Evolutionary conservation across 768 basidiomycete genomes (phyloP).

Genomic region (Grammothele lineata): DNA sequence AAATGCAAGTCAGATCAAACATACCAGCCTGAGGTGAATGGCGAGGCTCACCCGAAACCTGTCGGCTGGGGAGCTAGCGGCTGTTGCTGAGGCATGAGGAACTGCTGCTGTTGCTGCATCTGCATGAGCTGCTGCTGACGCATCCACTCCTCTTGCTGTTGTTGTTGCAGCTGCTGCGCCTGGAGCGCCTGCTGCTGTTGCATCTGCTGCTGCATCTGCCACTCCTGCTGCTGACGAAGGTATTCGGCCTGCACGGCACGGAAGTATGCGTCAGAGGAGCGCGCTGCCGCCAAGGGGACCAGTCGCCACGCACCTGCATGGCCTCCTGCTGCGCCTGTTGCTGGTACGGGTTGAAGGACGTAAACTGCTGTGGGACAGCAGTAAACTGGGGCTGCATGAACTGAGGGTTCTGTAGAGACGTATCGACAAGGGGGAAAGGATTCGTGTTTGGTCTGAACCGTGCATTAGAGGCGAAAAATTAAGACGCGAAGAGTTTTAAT

Average conservation of each 20-base stretch:
- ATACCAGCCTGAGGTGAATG: background rate
- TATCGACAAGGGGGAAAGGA: conserved; percentile 59
- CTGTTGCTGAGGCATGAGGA: conserved; percentile 43
- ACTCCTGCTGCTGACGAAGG: conserved; percentile 58
- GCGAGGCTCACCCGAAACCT: conserved; percentile 59
- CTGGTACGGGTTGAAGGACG: conserved; percentile 91
- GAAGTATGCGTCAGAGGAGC: background rate
- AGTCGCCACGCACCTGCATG: conserved; percentile 44
- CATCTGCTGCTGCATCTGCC: conserved; percentile 59
- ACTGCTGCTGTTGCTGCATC: conserved; percentile 41
- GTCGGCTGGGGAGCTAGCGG: conserved; percentile 58
- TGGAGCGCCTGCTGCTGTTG: conserved; percentile 41
- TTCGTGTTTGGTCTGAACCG: conserved; percentile 37
- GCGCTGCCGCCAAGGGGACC: no score
- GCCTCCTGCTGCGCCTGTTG: conserved; percentile 92
- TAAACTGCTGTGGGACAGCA: conserved; percentile 77
- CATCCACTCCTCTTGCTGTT: conserved; percentile 51
- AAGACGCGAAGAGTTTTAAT: background rate
- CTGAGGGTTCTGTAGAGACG: conserved; percentile 40
- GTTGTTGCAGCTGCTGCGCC: conserved; percentile 42
- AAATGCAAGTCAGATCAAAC: conserved; percentile 2
- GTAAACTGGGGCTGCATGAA: conserved; percentile 75
- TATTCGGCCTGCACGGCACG: conserved; percentile 35
- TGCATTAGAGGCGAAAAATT: no score
- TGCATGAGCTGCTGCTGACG: conserved; percentile 59